Conservation (phyloP, 495 filamentous ascomycete species). For the Penicillium canariense region DNA sequence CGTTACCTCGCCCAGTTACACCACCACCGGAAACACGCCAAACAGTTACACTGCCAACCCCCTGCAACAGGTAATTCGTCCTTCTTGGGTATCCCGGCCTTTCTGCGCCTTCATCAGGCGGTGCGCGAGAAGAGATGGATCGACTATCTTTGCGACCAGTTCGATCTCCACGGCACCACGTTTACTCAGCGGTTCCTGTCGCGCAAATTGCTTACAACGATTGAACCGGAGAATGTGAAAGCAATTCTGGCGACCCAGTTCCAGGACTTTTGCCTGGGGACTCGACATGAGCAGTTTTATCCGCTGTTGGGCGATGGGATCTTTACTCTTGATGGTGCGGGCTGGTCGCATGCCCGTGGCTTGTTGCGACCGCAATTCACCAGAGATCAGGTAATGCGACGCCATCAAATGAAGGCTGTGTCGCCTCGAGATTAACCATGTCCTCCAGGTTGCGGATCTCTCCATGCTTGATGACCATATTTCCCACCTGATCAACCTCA, state of each 20-base stretch:
- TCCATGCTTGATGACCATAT: constrained; percentile 57
- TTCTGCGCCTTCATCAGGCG: constrained; percentile 28
- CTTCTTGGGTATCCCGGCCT: constrained; percentile 35
- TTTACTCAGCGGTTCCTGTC: constrained; percentile 31
- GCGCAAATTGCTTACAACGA: constrained; percentile 48
- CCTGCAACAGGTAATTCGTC: constrained; percentile 14
- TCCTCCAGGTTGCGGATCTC: constrained; percentile 39
- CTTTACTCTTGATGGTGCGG: constrained; percentile 67
- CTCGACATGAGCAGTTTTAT: constrained; percentile 41
- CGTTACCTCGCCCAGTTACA: constrained; percentile 25
- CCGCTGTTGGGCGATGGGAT: constrained; percentile 60
- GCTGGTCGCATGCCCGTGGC: constrained; percentile 60
- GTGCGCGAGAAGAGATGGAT: constrained; percentile 35
- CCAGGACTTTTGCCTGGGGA: constrained; percentile 58
- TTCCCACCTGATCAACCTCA: constrained; percentile 46
- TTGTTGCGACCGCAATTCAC: constrained; percentile 55
- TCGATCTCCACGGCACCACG: constrained; percentile 33
- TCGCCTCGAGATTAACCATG: not conserved
- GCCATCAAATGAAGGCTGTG: not conserved
- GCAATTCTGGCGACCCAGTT: constrained; percentile 81
- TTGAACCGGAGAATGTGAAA: constrained; percentile 84
- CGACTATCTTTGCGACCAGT: constrained; percentile 33
- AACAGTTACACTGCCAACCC: constrained; percentile 38
- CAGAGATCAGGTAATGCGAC: constrained; percentile 49
- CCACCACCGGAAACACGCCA: constrained; percentile 31